Evolutionary conservation across 2,329 filamentous ascomycete species (phyloP).

Genomic region (Metarhizium rileyi): DNA sequence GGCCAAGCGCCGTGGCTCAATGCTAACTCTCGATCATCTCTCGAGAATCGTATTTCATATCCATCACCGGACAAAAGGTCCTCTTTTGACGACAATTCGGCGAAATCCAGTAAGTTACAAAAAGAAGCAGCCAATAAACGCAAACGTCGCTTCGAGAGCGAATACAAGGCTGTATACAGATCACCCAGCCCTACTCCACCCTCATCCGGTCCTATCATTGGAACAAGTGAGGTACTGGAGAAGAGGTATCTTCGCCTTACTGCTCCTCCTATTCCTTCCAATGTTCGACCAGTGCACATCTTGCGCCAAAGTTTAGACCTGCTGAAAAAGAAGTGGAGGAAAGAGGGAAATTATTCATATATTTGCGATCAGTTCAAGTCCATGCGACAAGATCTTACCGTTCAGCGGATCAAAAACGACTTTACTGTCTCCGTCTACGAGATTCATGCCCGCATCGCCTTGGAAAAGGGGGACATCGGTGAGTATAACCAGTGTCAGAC

Average conservation of each 20-base stretch:
- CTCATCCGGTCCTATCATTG: slow-evolving; percentile 65
- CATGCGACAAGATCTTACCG: slow-evolving; percentile 92
- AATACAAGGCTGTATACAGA: slow-evolving; percentile 46
- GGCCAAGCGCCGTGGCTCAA: slow-evolving; percentile 63
- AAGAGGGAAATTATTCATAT: slow-evolving; percentile 89
- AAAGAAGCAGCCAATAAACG: slow-evolving; percentile 78
- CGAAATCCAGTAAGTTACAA: slow-evolving; percentile 75
- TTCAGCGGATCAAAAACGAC: slow-evolving; percentile 92
- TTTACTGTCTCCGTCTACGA: slow-evolving; percentile 97
- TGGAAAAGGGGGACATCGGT: slow-evolving; percentile 98
- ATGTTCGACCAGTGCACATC: slow-evolving; percentile 74
- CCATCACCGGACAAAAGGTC: slow-evolving; percentile 33
- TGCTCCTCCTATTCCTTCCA: slow-evolving; percentile 75
- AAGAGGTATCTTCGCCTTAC: slow-evolving; percentile 95
- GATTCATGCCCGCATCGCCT: slow-evolving; percentile 90
- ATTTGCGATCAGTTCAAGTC: slow-evolving; percentile 99
- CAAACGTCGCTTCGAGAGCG: slow-evolving; percentile 72
- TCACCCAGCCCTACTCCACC: slow-evolving; percentile 49
- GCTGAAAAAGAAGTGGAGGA: slow-evolving; percentile 89
- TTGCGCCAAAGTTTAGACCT: slow-evolving; percentile 78
- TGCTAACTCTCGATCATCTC: slow-evolving; percentile 46
- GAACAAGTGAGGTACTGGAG: slow-evolving; percentile 74
- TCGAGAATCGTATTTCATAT: slow-evolving; percentile 70
- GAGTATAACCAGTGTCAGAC: slow-evolving; percentile 99
- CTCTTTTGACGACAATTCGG: slow-evolving; percentile 35